These are phyloP conservation scores for Voacanga thouarsii DNA, from an alignment of 257 asterid species.

Conservation along the genomic window DNA sequence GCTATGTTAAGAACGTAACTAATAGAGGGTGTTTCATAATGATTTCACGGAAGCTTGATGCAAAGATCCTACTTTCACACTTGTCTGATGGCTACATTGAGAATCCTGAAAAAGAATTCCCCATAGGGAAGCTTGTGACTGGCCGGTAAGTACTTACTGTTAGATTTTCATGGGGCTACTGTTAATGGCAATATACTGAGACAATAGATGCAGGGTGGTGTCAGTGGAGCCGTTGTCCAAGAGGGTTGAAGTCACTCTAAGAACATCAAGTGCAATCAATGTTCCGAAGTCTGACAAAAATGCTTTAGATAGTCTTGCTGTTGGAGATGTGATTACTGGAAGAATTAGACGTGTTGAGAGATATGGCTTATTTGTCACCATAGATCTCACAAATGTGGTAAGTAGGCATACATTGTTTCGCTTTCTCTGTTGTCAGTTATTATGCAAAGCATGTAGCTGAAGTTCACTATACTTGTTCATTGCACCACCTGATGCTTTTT, in stretches of 20 bases:
- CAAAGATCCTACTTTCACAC: constrained; percentile 73
- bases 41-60: constrained; percentile 85
- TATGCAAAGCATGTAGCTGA: neutral
- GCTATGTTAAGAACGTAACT: constrained; percentile 77
- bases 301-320: constrained; percentile 42
- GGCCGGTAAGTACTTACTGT: constrained; percentile 60
- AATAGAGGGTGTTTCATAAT: constrained; percentile 79
- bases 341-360: constrained; percentile 76
- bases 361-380: constrained; percentile 77
- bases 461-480: neutral
- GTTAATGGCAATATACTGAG: constrained; percentile 29
- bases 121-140: constrained; percentile 71
- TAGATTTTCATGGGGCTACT: constrained; percentile 12
- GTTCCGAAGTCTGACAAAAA: constrained; percentile 40
- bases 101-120: constrained; percentile 69
- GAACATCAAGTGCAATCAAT: constrained; percentile 45
- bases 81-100: constrained; percentile 74
- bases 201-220: constrained; percentile 57
- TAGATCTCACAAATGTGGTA: constrained; percentile 73
- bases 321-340: constrained; percentile 74
- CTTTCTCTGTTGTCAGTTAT: neutral
- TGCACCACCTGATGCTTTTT: neutral
- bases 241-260: constrained; percentile 86
- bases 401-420: neutral
- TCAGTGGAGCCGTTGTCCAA: constrained; percentile 82